These are phyloP conservation scores for Croton laevigatus DNA, from an alignment of 441 rosid species.

Conservation along the genomic window DNA sequence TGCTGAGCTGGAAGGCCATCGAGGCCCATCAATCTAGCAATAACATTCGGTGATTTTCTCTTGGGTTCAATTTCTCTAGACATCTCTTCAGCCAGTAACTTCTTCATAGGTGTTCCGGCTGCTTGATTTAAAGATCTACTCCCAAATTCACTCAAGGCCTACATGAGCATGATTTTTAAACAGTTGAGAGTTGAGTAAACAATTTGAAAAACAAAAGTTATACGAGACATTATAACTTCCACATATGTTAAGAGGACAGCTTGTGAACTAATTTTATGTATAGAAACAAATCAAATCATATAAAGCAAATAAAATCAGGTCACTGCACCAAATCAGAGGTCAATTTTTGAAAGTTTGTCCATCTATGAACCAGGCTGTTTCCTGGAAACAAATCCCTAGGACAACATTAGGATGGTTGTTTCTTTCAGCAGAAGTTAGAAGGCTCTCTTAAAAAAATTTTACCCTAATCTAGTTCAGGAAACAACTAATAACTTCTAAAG, in stretches of 20 bases:
- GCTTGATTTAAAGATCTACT: slow-evolving; percentile 41
- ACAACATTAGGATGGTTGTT: slow-evolving; percentile 28
- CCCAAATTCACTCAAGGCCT: slow-evolving; percentile 44
- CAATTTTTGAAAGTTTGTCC: slow-evolving; percentile 34
- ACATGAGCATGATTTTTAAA: slow-evolving; percentile 25
- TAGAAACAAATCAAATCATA: slow-evolving; percentile 11
- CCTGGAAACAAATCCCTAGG: slow-evolving; percentile 48
- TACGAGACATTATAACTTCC: not conserved
- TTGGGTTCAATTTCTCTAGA: slow-evolving; percentile 61
- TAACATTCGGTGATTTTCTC: slow-evolving; percentile 71
- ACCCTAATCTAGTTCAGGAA: not conserved
- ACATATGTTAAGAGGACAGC: not conserved
- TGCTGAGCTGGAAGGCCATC: slow-evolving; percentile 72
- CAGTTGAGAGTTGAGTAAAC: not conserved
- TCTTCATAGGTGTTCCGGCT: slow-evolving; percentile 62
- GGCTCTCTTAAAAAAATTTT: not conserved
- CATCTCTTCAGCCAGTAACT: slow-evolving; percentile 78
- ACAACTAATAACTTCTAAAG: not conserved
- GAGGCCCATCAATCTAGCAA: slow-evolving; percentile 95
- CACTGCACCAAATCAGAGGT: slow-evolving; percentile 60
- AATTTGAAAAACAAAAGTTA: not conserved
- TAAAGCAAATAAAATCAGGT: slow-evolving; percentile 13
- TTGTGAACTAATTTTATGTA: not conserved
- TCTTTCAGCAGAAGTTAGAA: slow-evolving; percentile 10
- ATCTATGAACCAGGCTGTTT: slow-evolving; percentile 43